These are phyloP conservation scores for Aethionema arabicum DNA, from an alignment of 345 rosid species.

Conservation along the genomic window DNA sequence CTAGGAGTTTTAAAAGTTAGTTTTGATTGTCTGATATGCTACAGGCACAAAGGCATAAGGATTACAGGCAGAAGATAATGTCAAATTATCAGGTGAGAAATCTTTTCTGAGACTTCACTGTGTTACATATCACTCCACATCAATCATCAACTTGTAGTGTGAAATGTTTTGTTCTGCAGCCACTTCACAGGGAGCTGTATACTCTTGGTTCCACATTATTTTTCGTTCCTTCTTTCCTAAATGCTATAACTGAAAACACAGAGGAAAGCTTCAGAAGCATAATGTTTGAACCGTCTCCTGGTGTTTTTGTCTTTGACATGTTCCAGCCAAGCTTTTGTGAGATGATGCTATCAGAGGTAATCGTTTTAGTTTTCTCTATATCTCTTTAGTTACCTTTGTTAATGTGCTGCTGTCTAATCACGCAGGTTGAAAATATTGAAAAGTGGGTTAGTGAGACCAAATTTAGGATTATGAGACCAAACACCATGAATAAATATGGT, in stretches of 20 bases:
- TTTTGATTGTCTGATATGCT: neutral
- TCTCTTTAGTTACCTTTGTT: slow-evolving; percentile 29
- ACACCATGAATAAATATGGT: slow-evolving; percentile 94
- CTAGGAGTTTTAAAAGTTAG: neutral
- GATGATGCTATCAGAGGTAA: slow-evolving; percentile 74
- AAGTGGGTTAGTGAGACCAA: slow-evolving; percentile 77
- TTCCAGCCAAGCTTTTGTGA: slow-evolving; percentile 74
- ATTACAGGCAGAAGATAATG: slow-evolving; percentile 73
- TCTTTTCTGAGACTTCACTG: slow-evolving; percentile 2
- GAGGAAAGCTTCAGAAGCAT: slow-evolving; percentile 76
- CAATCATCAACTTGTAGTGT: slow-evolving; percentile 12
- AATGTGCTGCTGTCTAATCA: slow-evolving; percentile 46
- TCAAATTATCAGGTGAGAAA: slow-evolving; percentile 66
- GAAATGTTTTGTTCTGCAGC: slow-evolving; percentile 53
- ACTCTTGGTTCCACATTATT: slow-evolving; percentile 47
- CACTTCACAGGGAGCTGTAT: slow-evolving; percentile 65
- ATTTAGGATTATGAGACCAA: slow-evolving; percentile 89
- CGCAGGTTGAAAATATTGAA: slow-evolving; percentile 81
- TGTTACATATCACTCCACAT: neutral
- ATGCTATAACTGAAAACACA: slow-evolving; percentile 59
- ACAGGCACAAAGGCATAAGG: slow-evolving; percentile 75
- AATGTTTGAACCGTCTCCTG: slow-evolving; percentile 68
- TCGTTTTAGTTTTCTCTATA: neutral
- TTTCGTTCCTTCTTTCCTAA: slow-evolving; percentile 68
- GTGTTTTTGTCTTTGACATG: slow-evolving; percentile 80